These are phyloP conservation scores for Hyaloscypha variabilis DNA, from an alignment of 495 filamentous ascomycete genomes.

Conservation along the genomic window DNA sequence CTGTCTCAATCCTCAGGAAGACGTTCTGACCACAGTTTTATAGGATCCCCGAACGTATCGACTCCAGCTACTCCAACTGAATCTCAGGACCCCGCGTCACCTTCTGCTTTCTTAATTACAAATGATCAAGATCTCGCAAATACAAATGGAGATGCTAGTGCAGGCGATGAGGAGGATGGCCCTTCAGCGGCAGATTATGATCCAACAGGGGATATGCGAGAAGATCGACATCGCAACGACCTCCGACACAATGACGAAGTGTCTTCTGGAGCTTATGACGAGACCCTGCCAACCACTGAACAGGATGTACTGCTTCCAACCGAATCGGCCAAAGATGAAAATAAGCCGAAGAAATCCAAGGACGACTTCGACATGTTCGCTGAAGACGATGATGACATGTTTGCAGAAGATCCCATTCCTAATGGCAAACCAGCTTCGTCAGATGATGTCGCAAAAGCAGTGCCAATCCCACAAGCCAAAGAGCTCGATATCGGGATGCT, in stretches of 20 bases:
- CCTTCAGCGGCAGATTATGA: slow-evolving; percentile 96
- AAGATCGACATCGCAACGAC: slow-evolving; percentile 77
- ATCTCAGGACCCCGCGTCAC: slow-evolving; percentile 40
- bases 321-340: slow-evolving; percentile 8
- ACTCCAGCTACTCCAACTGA: slow-evolving; percentile 51
- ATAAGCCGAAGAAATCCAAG: slow-evolving; percentile 32
- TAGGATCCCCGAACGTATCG: slow-evolving; percentile 27
- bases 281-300: slow-evolving; percentile 52
- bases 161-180: slow-evolving; percentile 66
- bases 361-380: slow-evolving; percentile 96
- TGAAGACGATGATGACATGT: slow-evolving; percentile 88
- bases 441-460: slow-evolving; percentile 38
- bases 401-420: slow-evolving; percentile 58
- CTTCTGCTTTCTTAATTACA: slow-evolving; percentile 38
- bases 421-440: slow-evolving; percentile 29
- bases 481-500: slow-evolving; percentile 81
- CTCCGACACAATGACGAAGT: slow-evolving; percentile 59
- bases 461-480: slow-evolving; percentile 56
- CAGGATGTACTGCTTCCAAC: slow-evolving; percentile 58
- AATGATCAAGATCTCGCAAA: slow-evolving; percentile 69
- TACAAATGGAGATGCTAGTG: slow-evolving; percentile 49
- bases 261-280: slow-evolving; percentile 62
- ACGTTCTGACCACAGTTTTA: slow-evolving; percentile 6
- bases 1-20: background rate
- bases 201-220: slow-evolving; percentile 88